Percentiles rank a stretch among this genome's conserved stretches.
Evolutionary conservation across 176 grass and related monocot species (phyloP).

Genomic region (Olyra latifolia): DNA sequence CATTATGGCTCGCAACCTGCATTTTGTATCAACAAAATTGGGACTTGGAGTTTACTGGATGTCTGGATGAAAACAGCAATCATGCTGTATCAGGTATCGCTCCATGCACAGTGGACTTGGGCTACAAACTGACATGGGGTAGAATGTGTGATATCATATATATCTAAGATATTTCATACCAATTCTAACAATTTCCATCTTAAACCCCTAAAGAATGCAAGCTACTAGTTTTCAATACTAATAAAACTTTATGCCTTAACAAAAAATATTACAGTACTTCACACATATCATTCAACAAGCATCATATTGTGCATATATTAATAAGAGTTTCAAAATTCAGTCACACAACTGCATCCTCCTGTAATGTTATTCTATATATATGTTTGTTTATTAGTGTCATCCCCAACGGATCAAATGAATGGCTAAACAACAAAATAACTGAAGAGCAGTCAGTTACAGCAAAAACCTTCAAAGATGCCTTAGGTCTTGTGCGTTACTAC

Average conservation of each 20-base stretch:
- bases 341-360: not conserved
- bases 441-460: not conserved
- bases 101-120: not conserved
- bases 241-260: not conserved
- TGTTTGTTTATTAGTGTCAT: not conserved
- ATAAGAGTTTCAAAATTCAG: not conserved
- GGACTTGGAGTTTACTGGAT: too few species aligned
- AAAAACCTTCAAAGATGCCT: not conserved
- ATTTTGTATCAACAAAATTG: not conserved
- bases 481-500: not conserved
- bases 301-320: not conserved
- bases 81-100: too few species aligned
- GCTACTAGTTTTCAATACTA: not conserved
- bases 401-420: not conserved
- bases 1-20: not conserved
- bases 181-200: not conserved
- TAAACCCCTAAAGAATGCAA: not conserved
- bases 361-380: not conserved
- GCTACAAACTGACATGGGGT: not conserved
- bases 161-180: not conserved
- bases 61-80: not conserved
- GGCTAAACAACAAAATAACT: not conserved
- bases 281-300: not conserved
- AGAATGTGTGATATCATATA: not conserved
- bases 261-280: not conserved